phyloP scores from a whole-genome alignment of 768 basidiomycete genomes.

The Saitozyma sp. region DNA sequence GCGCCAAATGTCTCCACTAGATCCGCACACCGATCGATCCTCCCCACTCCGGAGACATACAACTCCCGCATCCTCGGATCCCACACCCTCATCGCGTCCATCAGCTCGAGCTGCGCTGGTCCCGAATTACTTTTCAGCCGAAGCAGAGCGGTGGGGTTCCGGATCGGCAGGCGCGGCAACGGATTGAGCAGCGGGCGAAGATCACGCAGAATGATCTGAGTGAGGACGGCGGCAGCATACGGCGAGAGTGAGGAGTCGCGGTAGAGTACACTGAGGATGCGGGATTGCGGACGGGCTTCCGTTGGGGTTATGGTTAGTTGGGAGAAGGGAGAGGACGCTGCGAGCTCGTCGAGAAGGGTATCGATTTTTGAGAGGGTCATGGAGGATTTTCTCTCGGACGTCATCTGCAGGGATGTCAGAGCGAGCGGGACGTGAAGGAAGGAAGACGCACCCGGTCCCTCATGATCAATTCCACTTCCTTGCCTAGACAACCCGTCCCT shows the following conservation, averaged over 20 bases:
- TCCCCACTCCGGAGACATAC: conserved; percentile 60
- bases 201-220: conserved; percentile 87
- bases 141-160: conserved; percentile 56
- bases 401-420: conserved; percentile 7
- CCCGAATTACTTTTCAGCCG: conserved; percentile 62
- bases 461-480: conserved; percentile 61
- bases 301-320: conserved; percentile 37
- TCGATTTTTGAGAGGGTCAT: conserved; percentile 61
- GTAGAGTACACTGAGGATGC: conserved; percentile 64
- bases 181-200: conserved; percentile 77
- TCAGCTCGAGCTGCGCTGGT: conserved; percentile 61
- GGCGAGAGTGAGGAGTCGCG: conserved; percentile 59
- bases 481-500: conserved; percentile 68
- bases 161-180: conserved; percentile 55
- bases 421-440: not conserved
- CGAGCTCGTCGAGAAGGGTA: conserved; percentile 70
- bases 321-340: conserved; percentile 66
- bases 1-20: conserved; percentile 26
- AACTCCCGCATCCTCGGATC: conserved; percentile 63
- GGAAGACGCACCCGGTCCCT: conserved; percentile 53
- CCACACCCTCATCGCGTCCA: conserved; percentile 72
- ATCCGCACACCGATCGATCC: conserved; percentile 62
- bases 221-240: conserved; percentile 66
- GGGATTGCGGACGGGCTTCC: not conserved
- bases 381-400: conserved; percentile 34